Evolutionary conservation across 129 eudicot genomes (phyloP), one percentile per base, ranked within the genome.

Genomic region (Logfia minima): DNA sequence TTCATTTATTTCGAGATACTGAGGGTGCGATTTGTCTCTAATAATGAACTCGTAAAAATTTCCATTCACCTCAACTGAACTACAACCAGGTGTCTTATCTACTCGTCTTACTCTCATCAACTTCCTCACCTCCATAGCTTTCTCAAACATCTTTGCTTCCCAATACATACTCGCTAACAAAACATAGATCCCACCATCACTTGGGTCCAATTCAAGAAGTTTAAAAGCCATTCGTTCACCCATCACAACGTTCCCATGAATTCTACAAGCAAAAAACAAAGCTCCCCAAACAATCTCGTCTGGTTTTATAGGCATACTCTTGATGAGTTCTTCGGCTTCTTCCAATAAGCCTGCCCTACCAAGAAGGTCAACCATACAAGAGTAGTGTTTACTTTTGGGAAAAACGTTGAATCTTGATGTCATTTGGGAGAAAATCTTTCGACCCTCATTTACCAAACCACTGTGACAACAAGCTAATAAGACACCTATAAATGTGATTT

Each of bases 271-370:
- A 24, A 85, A 89, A 83, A 89, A 85, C 35, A 91, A 59, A 32
- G 97, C 92, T 56, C 97, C 92, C 95, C 95, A 91, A 5, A 91
- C 92, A 61, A 77, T 80, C 6, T 87, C 92, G 82, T 87, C 89
- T 11, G 92, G 86, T 60, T 79, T 80, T 72, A 85, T 76, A 8
- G 86, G 88, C 97, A 91, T 85, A 68, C 74, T 82, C 23, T 75
- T 84, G 10, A 91, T 77, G 35, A 91, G 82, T 58, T 83, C 83
- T 62, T 85, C 84, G 21, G 95, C 97, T 81, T 91, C 90, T 31
- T 85, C 56, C 2, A 89, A 74, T 10, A 87, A 79, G 39, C 92
- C 95, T 1, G 95, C 92, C 84, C 95, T 77, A 28, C 95, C 95
- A 43, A 89, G 78, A 81, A 91, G 87, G 70, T 89, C 95, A 16